Conservation (phyloP, 1,139 yeast species). For the Chernovozyma sophiae-reginae region DNA sequence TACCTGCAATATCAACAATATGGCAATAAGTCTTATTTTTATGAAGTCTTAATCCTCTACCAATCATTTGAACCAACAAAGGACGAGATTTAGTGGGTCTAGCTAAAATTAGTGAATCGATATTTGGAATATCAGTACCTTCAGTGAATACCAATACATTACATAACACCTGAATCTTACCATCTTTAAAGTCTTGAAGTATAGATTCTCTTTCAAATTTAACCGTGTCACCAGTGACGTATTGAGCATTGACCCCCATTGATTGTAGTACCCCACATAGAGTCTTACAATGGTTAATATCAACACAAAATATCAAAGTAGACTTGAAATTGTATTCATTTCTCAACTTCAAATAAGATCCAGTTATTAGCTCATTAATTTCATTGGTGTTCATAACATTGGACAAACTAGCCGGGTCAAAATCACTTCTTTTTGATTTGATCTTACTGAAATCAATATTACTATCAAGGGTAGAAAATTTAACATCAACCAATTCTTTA, state of each 20-base stretch:
- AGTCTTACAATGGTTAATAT: conserved; percentile 59
- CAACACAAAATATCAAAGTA: conserved; percentile 76
- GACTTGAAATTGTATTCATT: conserved; percentile 44
- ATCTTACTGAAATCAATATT: conserved; percentile 31
- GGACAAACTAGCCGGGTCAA: conserved; percentile 48
- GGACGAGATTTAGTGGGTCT: conserved; percentile 79
- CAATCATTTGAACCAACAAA: conserved; percentile 81
- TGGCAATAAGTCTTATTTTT: conserved; percentile 64
- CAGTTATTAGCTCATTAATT: conserved; percentile 52
- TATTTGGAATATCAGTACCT: conserved; percentile 92
- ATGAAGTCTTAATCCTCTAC: conserved; percentile 75
- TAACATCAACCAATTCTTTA: conserved; percentile 68
- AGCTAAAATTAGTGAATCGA: conserved; percentile 74
- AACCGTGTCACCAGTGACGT: conserved; percentile 67
- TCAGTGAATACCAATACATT: conserved; percentile 92
- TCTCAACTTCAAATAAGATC: conserved; percentile 51
- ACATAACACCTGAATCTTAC: conserved; percentile 66
- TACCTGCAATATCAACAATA: conserved; percentile 72
- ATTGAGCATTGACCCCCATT: conserved; percentile 67
- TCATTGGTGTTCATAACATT: conserved; percentile 50
- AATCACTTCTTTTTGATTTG: conserved; percentile 45
- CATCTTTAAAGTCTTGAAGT: conserved; percentile 56
- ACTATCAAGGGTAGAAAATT: conserved; percentile 54
- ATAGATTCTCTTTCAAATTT: conserved; percentile 48
- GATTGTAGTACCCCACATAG: conserved; percentile 52